Conservation (phyloP, 2,329 filamentous ascomycete genomes). For the Fusarium pseudoanthophilum region DNA sequence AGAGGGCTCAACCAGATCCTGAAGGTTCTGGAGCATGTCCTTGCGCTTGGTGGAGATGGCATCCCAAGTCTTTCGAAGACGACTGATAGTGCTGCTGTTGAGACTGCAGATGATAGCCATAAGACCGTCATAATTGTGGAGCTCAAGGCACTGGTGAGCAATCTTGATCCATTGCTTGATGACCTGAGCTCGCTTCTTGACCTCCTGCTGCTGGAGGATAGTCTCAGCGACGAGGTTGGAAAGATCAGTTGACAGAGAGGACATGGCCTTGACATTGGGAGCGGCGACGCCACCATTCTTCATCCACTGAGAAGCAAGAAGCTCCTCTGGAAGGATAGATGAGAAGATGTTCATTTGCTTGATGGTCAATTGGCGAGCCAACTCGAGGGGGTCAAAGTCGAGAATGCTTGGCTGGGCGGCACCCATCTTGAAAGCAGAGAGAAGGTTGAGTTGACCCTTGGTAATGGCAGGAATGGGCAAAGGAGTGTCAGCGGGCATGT, state of each 20-base stretch:
- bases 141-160: conserved; percentile 82
- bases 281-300: conserved; percentile 84
- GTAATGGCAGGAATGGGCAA: conserved; percentile 76
- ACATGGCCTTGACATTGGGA: conserved; percentile 94
- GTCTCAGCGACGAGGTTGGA: conserved; percentile 94
- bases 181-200: conserved; percentile 87
- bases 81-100: conserved; percentile 89
- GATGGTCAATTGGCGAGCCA: conserved; percentile 91
- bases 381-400: conserved; percentile 90
- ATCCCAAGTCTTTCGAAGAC: conserved; percentile 93
- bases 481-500: conserved; percentile 76
- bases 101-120: conserved; percentile 98
- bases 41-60: conserved; percentile 85
- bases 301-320: conserved; percentile 92
- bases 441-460: conserved; percentile 78
- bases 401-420: conserved; percentile 77
- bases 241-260: conserved; percentile 88
- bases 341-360: conserved; percentile 94
- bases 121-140: conserved; percentile 95
- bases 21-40: conserved; percentile 79
- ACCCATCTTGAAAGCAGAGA: conserved; percentile 80
- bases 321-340: conserved; percentile 89
- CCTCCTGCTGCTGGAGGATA: conserved; percentile 87
- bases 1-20: conserved; percentile 86
- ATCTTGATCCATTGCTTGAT: conserved; percentile 99